A percentile compares a stretch with the other conserved stretches of the same genome.
Conservation (phyloP, 345 rosid species). For the Populus euphratica region DNA sequence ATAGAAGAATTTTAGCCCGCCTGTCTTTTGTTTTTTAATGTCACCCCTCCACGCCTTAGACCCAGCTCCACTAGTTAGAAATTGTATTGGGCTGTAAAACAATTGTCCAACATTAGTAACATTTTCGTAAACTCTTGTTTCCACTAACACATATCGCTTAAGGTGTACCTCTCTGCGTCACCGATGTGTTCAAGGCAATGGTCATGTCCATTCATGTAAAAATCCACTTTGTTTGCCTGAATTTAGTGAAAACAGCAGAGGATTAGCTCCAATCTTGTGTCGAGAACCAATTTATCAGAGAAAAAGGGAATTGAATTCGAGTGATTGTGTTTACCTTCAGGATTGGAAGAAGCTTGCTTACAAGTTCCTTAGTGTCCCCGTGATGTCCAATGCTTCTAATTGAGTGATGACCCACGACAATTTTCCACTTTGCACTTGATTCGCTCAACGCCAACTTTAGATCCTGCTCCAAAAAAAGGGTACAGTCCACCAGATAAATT, state of each 20-base stretch:
- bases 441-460: slow-evolving; percentile 37
- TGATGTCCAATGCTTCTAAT: slow-evolving; percentile 56
- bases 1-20: slow-evolving; percentile 7
- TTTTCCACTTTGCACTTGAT: slow-evolving; percentile 56
- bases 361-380: slow-evolving; percentile 56
- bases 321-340: slow-evolving; percentile 31
- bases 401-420: slow-evolving; percentile 62
- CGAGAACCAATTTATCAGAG: neutral
- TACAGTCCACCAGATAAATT: neutral
- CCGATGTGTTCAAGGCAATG: slow-evolving; percentile 60
- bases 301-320: too few species aligned
- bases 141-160: neutral
- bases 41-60: slow-evolving; percentile 32
- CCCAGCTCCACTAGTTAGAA: slow-evolving; percentile 25
- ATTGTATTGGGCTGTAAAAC: slow-evolving; percentile 19
- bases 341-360: slow-evolving; percentile 44
- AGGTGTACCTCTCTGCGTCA: slow-evolving; percentile 39
- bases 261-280: neutral
- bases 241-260: neutral
- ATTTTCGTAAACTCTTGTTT: neutral
- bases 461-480: slow-evolving; percentile 32
- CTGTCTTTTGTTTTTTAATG: neutral
- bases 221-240: slow-evolving; percentile 48
- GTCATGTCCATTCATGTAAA: slow-evolving; percentile 70
- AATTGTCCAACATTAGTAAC: neutral